Evolutionary conservation across 2,329 filamentous ascomycete genomes (phyloP).

Genomic region (Arthroderma uncinatum): DNA sequence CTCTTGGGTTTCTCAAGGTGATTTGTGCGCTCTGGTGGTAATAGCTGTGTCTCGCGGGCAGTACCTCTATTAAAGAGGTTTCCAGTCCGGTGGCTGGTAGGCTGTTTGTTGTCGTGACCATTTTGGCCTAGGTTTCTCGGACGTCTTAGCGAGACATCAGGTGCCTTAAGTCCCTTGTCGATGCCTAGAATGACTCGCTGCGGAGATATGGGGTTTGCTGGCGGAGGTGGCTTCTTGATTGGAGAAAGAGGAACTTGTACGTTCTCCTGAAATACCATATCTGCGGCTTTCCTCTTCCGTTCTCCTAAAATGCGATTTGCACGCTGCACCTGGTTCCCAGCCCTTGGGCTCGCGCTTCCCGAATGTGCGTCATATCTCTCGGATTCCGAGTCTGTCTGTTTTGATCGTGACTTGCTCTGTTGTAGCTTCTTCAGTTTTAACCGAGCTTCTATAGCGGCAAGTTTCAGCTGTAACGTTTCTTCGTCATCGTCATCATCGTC

Average conservation of each 20-base stretch:
- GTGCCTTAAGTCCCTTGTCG: constrained; percentile 71
- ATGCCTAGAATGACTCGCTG: constrained; percentile 73
- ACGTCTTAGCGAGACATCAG: constrained; percentile 73
- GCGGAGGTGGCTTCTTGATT: constrained; percentile 39
- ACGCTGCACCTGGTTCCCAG: constrained; percentile 8
- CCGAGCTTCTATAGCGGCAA: constrained; percentile 79
- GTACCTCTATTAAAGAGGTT: not conserved
- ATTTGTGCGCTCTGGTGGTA: not conserved
- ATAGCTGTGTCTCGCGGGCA: not conserved
- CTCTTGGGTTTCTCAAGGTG: constrained; percentile 36
- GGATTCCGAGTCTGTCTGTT: constrained; percentile 17
- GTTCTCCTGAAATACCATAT: constrained; percentile 18
- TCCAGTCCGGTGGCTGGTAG: not conserved
- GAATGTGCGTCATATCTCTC: constrained; percentile 15
- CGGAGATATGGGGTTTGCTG: constrained; percentile 57
- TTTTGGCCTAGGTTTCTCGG: constrained; percentile 30
- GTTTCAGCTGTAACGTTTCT: constrained; percentile 73
- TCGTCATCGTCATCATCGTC: constrained; percentile 65
- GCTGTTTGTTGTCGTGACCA: not conserved
- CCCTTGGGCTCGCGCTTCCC: not conserved
- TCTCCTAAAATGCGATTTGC: constrained; percentile 12
- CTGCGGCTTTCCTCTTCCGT: constrained; percentile 16
- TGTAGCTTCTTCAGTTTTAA: constrained; percentile 80
- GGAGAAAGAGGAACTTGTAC: constrained; percentile 72
- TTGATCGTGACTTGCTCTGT: constrained; percentile 44